Evolutionary conservation across 2,329 filamentous ascomycete species (phyloP).

Genomic region (Didymella segeticola): DNA sequence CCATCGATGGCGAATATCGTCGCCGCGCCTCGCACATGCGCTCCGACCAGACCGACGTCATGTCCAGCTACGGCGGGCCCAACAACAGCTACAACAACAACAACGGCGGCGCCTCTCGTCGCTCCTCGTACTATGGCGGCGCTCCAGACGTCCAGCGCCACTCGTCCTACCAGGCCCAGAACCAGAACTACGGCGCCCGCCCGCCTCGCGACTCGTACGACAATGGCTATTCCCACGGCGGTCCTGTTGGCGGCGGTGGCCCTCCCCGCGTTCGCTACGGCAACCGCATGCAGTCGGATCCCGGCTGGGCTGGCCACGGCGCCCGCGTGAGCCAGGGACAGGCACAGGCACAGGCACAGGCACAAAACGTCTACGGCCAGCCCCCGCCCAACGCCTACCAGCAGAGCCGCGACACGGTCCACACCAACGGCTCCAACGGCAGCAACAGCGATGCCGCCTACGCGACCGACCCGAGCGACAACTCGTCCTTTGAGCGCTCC

Average conservation of each 20-base stretch:
- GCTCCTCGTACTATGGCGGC: slow-evolving; percentile 54
- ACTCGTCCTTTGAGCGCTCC: slow-evolving; percentile 84
- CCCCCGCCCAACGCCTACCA: slow-evolving; percentile 65
- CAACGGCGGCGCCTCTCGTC: slow-evolving; percentile 40
- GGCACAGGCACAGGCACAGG: no score
- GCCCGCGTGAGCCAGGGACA: slow-evolving; percentile 44
- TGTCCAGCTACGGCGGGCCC: slow-evolving; percentile 42
- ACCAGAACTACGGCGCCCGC: slow-evolving; percentile 33
- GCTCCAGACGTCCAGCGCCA: slow-evolving; percentile 42
- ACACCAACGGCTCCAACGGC: slow-evolving; percentile 75
- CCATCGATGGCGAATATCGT: slow-evolving; percentile 84
- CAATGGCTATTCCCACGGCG: slow-evolving; percentile 36
- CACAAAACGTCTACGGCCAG: slow-evolving; percentile 41
- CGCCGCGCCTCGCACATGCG: slow-evolving; percentile 67
- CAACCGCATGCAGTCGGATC: slow-evolving; percentile 54
- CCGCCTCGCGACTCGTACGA: slow-evolving; percentile 49
- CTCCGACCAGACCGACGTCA: slow-evolving; percentile 52
- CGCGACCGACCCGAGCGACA: slow-evolving; percentile 89
- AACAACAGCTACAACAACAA: no score
- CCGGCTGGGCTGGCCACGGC: slow-evolving; percentile 43
- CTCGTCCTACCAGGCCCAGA: slow-evolving; percentile 29
- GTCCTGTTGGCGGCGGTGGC: slow-evolving; percentile 45
- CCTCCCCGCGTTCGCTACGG: slow-evolving; percentile 47
- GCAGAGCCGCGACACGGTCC: slow-evolving; percentile 85
- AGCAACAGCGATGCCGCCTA: slow-evolving; percentile 74